phyloP scores from a whole-genome alignment of 805 yeast species.

The Saturnispora sanitii region DNA sequence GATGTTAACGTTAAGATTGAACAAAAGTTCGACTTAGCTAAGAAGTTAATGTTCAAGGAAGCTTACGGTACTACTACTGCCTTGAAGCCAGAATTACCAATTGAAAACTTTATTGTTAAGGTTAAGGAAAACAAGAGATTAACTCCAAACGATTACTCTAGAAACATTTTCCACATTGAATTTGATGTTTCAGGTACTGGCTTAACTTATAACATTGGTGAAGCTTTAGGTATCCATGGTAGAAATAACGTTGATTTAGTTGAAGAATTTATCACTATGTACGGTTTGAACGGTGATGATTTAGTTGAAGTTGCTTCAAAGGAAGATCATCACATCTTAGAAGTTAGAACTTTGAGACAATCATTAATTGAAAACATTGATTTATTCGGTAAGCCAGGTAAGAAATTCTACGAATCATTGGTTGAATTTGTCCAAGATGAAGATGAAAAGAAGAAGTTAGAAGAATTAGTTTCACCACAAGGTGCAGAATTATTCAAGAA shows the following conservation, averaged over 20 bases:
- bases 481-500: slow-evolving; percentile 81
- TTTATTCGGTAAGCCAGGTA: slow-evolving; percentile 90
- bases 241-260: slow-evolving; percentile 64
- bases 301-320: slow-evolving; percentile 63
- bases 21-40: slow-evolving; percentile 41
- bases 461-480: slow-evolving; percentile 57
- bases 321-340: slow-evolving; percentile 47
- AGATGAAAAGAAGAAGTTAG: slow-evolving; percentile 51
- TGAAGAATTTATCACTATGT: slow-evolving; percentile 54
- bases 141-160: slow-evolving; percentile 80
- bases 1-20: slow-evolving; percentile 32
- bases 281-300: slow-evolving; percentile 62
- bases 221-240: slow-evolving; percentile 93
- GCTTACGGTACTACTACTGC: slow-evolving; percentile 50
- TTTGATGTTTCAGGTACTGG: slow-evolving; percentile 89
- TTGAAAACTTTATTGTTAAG: slow-evolving; percentile 73
- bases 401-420: slow-evolving; percentile 81
- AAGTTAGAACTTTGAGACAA: slow-evolving; percentile 76
- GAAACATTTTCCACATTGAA: slow-evolving; percentile 94
- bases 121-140: slow-evolving; percentile 88
- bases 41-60: slow-evolving; percentile 71
- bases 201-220: slow-evolving; percentile 86
- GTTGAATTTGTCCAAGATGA: slow-evolving; percentile 64
- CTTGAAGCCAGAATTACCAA: slow-evolving; percentile 85
- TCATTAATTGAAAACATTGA: slow-evolving; percentile 73